phyloP scores from a whole-genome alignment of 2,329 filamentous ascomycete species.

The Acrodontium crateriforme region DNA sequence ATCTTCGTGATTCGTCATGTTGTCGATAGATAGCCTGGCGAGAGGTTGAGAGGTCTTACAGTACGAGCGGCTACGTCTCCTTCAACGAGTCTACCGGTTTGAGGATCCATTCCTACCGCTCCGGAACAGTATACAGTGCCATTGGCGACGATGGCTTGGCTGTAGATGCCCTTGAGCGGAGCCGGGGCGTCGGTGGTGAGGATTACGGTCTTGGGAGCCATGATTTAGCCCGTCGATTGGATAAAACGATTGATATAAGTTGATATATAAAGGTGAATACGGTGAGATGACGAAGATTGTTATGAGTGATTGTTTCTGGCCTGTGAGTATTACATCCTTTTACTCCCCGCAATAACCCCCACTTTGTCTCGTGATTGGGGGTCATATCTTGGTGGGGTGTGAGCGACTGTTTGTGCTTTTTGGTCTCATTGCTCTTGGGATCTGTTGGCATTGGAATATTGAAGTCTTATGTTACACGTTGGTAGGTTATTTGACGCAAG shows the following conservation, averaged over 20 bases:
- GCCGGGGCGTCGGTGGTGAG: conserved; percentile 16
- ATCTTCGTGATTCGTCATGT: conserved; percentile 6
- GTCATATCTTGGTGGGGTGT: too few relatives aligned
- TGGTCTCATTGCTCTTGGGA: too few relatives aligned
- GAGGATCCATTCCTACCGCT: conserved; percentile 43
- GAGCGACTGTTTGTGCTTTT: too few relatives aligned
- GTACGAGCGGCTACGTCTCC: conserved; percentile 43
- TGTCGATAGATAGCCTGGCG: not conserved
- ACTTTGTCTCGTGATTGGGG: too few relatives aligned
- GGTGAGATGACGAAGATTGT: not conserved
- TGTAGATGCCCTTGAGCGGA: conserved; percentile 15
- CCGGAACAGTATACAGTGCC: conserved; percentile 62
- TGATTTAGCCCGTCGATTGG: too few relatives aligned
- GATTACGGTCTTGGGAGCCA: conserved; percentile 15
- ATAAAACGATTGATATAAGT: conserved; percentile 13
- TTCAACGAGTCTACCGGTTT: conserved; percentile 40
- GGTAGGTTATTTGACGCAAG: too few relatives aligned
- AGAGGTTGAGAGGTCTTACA: conserved; percentile 23
- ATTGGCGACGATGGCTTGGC: conserved; percentile 30
- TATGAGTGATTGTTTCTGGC: too few relatives aligned
- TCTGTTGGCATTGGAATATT: too few relatives aligned
- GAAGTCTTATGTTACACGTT: too few relatives aligned
- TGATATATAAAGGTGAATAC: conserved; percentile 1
- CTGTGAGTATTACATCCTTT: too few relatives aligned
- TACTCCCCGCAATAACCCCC: too few relatives aligned